Evolutionary conservation across 192 early-diverging fungal genomes (phyloP), one percentile per base, ranked within the genome.

Genomic region (Backusella luteola): DNA sequence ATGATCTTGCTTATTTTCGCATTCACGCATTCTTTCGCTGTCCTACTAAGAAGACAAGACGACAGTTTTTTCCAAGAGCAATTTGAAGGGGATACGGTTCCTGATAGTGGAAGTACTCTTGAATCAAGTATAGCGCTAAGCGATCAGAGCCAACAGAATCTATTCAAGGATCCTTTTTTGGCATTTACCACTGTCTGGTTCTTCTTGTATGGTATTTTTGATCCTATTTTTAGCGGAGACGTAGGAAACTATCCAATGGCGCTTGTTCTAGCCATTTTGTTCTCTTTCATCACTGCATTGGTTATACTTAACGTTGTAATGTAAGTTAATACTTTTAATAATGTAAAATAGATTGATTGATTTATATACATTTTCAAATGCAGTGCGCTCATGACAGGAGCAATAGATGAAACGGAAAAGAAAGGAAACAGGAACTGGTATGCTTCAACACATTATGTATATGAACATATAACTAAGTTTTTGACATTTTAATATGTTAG

Each of bases 121-220:
- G 21, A 8, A 29, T 35, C 7, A 44, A 9, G 1, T 23, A 21
- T 70, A 29, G 6, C 21, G 0, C 11, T 52, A 14, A 21, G 38
- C 36, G 34, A 32, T 32, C 32, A 32, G 32, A 32, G 32, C 32
- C 32, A 32, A 32, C 32, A 32, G 0, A 32, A 32, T 32, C 32
- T 32, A 32, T 32, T 32, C 32, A 32, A 32, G 2, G 32, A 32
- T 32, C 32, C 32, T 32, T 42, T 59, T 32, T 39, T 26, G 11
- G 63, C 73, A 39, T 42, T 74, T 19, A 56, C 26, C 9, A 35
- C 23, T 14, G 39, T 67, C 11, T 74, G 73, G 41, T 39, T 67
- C 1, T 74, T 74, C 15, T 29, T 74, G 6, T 44, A 67, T 44
- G 73, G 73, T 67, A 63, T 41, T 0, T 74, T 59, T 59, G 73